Percentiles rank a stretch among this genome's conserved stretches.
phyloP scores from a whole-genome alignment of 352 stramenopile species.

The Phytophthora pinifolia region DNA sequence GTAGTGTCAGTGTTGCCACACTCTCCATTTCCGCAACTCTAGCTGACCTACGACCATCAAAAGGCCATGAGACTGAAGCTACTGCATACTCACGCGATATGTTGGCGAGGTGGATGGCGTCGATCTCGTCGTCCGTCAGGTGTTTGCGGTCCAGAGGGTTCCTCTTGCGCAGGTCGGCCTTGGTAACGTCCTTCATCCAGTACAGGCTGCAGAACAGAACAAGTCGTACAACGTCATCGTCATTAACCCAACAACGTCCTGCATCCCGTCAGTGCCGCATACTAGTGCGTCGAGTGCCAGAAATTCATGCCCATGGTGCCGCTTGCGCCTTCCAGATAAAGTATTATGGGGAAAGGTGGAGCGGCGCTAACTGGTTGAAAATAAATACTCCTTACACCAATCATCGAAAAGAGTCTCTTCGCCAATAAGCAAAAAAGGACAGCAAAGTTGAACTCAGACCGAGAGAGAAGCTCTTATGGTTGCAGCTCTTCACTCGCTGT shows the following conservation, averaged over 20 bases:
- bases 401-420: background rate
- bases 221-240: background rate
- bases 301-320: constrained; percentile 86
- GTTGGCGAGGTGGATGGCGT: constrained; percentile 88
- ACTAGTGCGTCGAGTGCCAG: constrained; percentile 92
- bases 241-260: background rate
- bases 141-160: constrained; percentile 78
- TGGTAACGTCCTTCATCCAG: constrained; percentile 88
- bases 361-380: constrained; percentile 21
- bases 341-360: too few relatives aligned
- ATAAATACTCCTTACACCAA: constrained; percentile 8
- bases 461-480: constrained; percentile 21
- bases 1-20: background rate
- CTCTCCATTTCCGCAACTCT: too few relatives aligned
- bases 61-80: background rate
- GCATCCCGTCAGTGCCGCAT: constrained; percentile 14
- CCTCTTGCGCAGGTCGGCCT: constrained; percentile 71
- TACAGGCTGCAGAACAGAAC: constrained; percentile 52
- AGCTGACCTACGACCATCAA: background rate
- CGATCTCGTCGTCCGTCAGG: constrained; percentile 81
- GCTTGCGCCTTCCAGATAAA: too few relatives aligned
- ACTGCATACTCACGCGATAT: constrained; percentile 57
- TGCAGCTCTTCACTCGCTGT: constrained; percentile 3
- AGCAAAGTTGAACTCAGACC: constrained; percentile 26
- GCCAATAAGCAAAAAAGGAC: constrained; percentile 16